These are phyloP conservation scores for Rhizopus arrhizus DNA, from an alignment of 371 early-diverging fungal genomes.

Conservation along the genomic window DNA sequence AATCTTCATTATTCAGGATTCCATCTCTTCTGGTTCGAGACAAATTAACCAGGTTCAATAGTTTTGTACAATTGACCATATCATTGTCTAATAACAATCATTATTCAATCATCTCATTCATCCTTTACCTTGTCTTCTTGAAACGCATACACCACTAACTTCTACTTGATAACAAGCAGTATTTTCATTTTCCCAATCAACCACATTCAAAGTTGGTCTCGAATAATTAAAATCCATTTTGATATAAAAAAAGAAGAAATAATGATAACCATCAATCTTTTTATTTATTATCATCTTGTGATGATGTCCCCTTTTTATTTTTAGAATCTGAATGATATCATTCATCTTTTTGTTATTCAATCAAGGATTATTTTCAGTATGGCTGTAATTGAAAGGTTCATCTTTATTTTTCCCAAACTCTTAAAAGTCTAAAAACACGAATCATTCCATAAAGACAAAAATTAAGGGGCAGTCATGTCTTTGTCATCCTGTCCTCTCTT, in stretches of 20 bases:
- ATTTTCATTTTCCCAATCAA: constrained; percentile 82
- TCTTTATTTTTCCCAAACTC: too few relatives aligned
- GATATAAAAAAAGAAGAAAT: too few relatives aligned
- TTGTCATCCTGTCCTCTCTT: too few relatives aligned
- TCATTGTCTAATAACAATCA: constrained; percentile 59
- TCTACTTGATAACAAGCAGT: constrained; percentile 82
- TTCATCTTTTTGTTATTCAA: too few relatives aligned
- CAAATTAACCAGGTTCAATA: constrained; percentile 85
- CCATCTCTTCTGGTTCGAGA: constrained; percentile 87
- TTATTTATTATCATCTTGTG: not conserved
- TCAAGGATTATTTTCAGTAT: too few relatives aligned
- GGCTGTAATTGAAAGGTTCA: too few relatives aligned
- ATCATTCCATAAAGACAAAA: too few relatives aligned
- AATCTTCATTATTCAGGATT: constrained; percentile 84
- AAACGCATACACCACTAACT: constrained; percentile 74
- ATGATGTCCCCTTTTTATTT: not conserved
- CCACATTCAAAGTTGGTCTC: constrained; percentile 69
- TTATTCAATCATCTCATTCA: constrained; percentile 6
- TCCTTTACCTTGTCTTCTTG: constrained; percentile 67
- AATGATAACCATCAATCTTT: too few relatives aligned
- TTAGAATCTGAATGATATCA: too few relatives aligned
- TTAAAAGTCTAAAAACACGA: too few relatives aligned
- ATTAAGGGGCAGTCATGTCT: too few relatives aligned
- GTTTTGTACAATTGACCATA: constrained; percentile 85
- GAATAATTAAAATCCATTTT: constrained; percentile 16